Conservation (phyloP, 2,329 filamentous ascomycete genomes). For the Arthrobotrys megalospora region DNA sequence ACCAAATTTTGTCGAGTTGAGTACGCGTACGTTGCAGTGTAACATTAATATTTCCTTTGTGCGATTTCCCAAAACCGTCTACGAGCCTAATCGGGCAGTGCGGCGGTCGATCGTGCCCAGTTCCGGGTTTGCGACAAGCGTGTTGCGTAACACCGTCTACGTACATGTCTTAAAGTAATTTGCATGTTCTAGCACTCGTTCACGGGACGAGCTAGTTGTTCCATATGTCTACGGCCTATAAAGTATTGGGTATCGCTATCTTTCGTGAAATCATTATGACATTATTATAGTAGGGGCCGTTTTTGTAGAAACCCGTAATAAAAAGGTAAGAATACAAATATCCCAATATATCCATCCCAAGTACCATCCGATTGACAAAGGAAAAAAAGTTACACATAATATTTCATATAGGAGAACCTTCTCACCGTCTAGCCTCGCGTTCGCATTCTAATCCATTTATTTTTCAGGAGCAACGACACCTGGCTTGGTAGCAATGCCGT, state of each 20-base stretch:
- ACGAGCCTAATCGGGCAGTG: constrained; percentile 1
- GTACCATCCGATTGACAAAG: too few species aligned
- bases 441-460: not conserved
- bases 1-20: not conserved
- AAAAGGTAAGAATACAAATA: too few species aligned
- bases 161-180: not conserved
- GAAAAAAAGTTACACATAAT: too few species aligned
- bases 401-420: not conserved
- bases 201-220: too few species aligned
- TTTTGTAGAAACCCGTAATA: too few species aligned
- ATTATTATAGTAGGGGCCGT: not conserved
- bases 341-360: too few species aligned
- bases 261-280: not conserved
- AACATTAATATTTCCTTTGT: too few species aligned
- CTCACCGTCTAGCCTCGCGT: not conserved
- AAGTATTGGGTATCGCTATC: too few species aligned
- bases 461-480: not conserved
- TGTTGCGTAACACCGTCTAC: not conserved
- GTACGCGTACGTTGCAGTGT: too few species aligned
- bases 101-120: constrained; percentile 16
- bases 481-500: constrained; percentile 21
- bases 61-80: not conserved
- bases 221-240: too few species aligned
- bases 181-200: too few species aligned
- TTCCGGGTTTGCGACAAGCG: not conserved